phyloP scores from a whole-genome alignment of 805 yeast species.

The Saturnispora kantuleensis region DNA sequence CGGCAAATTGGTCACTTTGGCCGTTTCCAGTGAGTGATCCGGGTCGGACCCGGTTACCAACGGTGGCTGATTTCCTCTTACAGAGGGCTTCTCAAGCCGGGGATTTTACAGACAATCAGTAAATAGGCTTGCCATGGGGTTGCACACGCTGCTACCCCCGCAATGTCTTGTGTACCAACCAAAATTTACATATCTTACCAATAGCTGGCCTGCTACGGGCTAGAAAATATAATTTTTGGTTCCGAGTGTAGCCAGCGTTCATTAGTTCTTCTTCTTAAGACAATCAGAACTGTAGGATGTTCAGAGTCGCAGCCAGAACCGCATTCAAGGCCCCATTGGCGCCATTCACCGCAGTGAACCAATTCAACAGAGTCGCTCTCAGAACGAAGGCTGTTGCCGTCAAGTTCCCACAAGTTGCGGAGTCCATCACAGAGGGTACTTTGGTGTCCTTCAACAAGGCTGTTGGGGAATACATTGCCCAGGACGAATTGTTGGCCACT shows the following conservation, averaged over 20 bases:
- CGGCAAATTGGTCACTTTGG: conserved; percentile 57
- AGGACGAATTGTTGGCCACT: conserved; percentile 89
- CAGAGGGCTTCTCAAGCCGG: too few species aligned
- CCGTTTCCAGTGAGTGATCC: conserved; percentile 48
- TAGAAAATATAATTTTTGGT: neutral
- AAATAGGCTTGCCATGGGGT: too few species aligned
- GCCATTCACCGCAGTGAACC: neutral
- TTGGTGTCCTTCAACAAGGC: conserved; percentile 54
- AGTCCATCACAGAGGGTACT: conserved; percentile 95
- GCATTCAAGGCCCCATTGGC: conserved; percentile 5
- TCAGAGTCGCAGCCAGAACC: conserved; percentile 10
- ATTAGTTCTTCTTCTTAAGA: neutral
- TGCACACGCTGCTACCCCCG: too few species aligned
- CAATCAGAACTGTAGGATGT: conserved; percentile 2
- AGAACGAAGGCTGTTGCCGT: conserved; percentile 39
- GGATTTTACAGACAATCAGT: too few species aligned
- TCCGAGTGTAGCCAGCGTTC: neutral
- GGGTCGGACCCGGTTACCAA: conserved; percentile 9
- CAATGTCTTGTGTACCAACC: too few species aligned
- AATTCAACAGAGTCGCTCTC: conserved; percentile 6
- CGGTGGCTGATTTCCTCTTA: too few species aligned
- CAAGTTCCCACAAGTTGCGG: conserved; percentile 98
- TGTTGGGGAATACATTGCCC: conserved; percentile 81
- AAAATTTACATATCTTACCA: too few species aligned
- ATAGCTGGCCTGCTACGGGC: too few species aligned